Evolutionary conservation across 1,284 basidiomycete species (phyloP), one percentile per base, ranked within the genome.

Genomic region (Leccinum pallidistipes): DNA sequence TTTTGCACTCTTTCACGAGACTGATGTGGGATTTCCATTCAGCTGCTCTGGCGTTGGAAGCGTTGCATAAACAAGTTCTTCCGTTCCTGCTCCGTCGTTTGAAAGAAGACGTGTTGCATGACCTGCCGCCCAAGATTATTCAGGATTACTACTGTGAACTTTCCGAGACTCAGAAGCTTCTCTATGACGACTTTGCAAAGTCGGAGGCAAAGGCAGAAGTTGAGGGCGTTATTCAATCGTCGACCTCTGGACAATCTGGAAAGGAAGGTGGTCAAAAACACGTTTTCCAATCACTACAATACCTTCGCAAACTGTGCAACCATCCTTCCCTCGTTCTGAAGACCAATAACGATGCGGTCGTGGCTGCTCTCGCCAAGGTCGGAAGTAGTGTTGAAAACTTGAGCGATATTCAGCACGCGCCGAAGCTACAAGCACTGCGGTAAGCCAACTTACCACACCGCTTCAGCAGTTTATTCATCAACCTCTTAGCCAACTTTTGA

Each of bases 61-160:
- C 96, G 1, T 77, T 99, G 56, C 97, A 99, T 77, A 99, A 99
- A 78, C 97, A 99, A 81, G 97, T 99, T 31, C 79, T 99, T n/a
- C 97, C 97, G 0, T 99, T 99, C 86, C 79, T 99, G 32, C 83
- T 99, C 31, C 92, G 97, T 56, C 89, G 97, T 21, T 80, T 99
- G 70, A 99, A 99, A 75, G 97, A 99, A 77, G 96, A 99, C 71
- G 97, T 99, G 24, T 81, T 99, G 63, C 81, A 95, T 68, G 97
- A 99, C 73, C 82, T 99, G 2, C 97, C 97, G 0, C 97, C 97
- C 2, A 99, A 99, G 80, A 99, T 99, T 75, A 99, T 99, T 65
- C 97, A 99, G 77, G 97, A 99, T 74, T 98, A 99, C 76, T 97
- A 98, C 72, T 98, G 97, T 81, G 97, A 99, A 71, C 83, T 99